Conservation (phyloP, 78 protist genomes). For the Chrysochromulina parva region DNA sequence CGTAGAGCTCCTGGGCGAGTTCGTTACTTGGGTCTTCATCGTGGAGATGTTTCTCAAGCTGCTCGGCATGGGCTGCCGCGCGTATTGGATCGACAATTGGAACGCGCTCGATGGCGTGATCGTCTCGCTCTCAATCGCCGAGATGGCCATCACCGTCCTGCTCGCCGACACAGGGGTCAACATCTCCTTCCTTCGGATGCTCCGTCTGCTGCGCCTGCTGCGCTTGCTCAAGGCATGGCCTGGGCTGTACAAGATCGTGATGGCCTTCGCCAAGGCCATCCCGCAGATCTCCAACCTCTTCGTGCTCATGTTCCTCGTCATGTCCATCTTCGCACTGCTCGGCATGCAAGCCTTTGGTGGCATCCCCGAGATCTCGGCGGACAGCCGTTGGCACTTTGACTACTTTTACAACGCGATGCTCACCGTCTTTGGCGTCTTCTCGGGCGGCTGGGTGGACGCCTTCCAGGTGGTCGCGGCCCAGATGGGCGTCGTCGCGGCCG, state of each 20-base stretch:
- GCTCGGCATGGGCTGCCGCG: not conserved
- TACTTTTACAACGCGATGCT: not conserved
- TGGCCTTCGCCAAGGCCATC: not conserved
- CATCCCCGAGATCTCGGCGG: not conserved
- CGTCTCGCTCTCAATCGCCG: not conserved
- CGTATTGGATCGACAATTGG: slow-evolving; percentile 7
- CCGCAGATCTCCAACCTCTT: not conserved
- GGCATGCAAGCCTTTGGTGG: slow-evolving; percentile 51
- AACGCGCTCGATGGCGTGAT: slow-evolving; percentile 23
- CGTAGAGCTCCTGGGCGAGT: not conserved
- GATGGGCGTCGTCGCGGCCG: not conserved
- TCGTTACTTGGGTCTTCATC: not conserved
- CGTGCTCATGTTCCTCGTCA: slow-evolving; percentile 44
- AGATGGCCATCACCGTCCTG: not conserved
- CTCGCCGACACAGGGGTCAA: not conserved
- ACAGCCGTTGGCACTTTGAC: not conserved
- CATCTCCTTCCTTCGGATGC: not conserved
- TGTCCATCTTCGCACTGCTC: not conserved
- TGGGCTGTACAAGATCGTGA: slow-evolving; percentile 6
- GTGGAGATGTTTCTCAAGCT: slow-evolving; percentile 35
- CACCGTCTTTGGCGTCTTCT: slow-evolving; percentile 27
- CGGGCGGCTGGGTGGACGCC: slow-evolving; percentile 52
- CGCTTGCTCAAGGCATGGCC: slow-evolving; percentile 45
- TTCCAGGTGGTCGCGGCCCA: not conserved
- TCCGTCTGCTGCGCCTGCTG: slow-evolving; percentile 41